Conservation (phyloP, 352 stramenopile species). For the Peronospora farinosa region DNA sequence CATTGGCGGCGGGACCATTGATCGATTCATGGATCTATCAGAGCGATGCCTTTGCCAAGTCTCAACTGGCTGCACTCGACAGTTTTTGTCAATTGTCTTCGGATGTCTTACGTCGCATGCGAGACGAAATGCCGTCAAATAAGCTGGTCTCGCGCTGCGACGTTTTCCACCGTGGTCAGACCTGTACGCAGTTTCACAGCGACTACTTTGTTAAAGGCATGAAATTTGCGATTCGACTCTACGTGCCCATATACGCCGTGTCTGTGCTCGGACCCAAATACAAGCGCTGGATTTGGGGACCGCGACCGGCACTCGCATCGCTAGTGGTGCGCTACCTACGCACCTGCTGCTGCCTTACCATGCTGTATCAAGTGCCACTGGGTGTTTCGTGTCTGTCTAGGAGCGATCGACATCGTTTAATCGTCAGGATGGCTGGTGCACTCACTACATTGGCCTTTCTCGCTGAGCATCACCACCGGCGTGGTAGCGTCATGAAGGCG, state of each 20-base stretch:
- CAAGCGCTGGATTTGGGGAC: constrained; percentile 55
- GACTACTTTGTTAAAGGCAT: constrained; percentile 36
- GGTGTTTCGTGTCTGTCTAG: constrained; percentile 43
- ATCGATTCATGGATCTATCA: constrained; percentile 66
- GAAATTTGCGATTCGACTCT: constrained; percentile 38
- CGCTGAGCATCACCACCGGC: constrained; percentile 47
- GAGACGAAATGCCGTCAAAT: constrained; percentile 40
- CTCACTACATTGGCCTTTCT: constrained; percentile 42
- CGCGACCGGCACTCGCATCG: constrained; percentile 32
- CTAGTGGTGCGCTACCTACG: constrained; percentile 46
- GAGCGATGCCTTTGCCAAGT: constrained; percentile 38
- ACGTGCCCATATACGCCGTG: constrained; percentile 61
- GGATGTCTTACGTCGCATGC: constrained; percentile 42
- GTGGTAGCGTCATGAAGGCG: constrained; percentile 49
- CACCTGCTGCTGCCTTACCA: constrained; percentile 50
- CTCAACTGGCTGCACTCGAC: constrained; percentile 48
- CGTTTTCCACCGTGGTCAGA: constrained; percentile 46
- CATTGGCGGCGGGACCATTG: constrained; percentile 35
- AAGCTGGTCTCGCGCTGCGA: constrained; percentile 43
- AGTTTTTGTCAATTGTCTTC: constrained; percentile 35
- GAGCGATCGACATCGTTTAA: constrained; percentile 26
- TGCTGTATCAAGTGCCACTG: constrained; percentile 56
- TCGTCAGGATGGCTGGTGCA: constrained; percentile 33
- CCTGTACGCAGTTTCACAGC: constrained; percentile 43
- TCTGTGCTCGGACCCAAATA: constrained; percentile 48